Percentiles rank a stretch among this genome's conserved stretches.
Evolutionary conservation across 169 alveolate genomes (phyloP).

Genomic region (Babesia caballi): DNA sequence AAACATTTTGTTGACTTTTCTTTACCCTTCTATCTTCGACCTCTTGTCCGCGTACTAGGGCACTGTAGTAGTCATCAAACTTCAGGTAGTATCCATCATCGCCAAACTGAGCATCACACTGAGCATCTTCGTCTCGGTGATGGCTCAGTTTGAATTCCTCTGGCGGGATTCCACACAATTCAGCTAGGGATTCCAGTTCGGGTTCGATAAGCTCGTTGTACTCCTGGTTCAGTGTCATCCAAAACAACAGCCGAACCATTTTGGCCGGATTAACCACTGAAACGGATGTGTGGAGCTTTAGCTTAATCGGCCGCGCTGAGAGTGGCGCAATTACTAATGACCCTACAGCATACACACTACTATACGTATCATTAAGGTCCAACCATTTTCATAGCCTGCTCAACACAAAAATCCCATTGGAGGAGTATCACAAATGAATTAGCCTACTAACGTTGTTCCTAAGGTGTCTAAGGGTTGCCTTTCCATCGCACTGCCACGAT

Average conservation of each 20-base stretch:
- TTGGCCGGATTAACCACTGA: neutral
- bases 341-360: too few relatives aligned
- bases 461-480: too few relatives aligned
- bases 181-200: constrained; percentile 48
- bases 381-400: too few relatives aligned
- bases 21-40: constrained; percentile 1
- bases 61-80: constrained; percentile 29
- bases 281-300: too few relatives aligned
- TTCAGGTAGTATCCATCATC: constrained; percentile 11
- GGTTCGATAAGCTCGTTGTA: constrained; percentile 58
- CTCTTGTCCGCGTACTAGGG: constrained; percentile 10
- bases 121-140: neutral
- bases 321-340: too few relatives aligned
- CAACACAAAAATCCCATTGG: too few relatives aligned
- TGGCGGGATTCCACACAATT: neutral
- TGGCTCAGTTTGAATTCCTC: constrained; percentile 7
- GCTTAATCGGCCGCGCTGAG: too few relatives aligned
- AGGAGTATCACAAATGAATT: too few relatives aligned
- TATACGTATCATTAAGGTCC: too few relatives aligned
- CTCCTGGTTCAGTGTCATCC: constrained; percentile 56
- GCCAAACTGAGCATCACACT: neutral
- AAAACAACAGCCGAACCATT: constrained; percentile 48
- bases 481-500: neutral
- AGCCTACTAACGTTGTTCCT: too few relatives aligned
- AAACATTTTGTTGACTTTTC: constrained; percentile 39